phyloP scores from a whole-genome alignment of 495 filamentous ascomycete species.

The Lophiotrema nucula region DNA sequence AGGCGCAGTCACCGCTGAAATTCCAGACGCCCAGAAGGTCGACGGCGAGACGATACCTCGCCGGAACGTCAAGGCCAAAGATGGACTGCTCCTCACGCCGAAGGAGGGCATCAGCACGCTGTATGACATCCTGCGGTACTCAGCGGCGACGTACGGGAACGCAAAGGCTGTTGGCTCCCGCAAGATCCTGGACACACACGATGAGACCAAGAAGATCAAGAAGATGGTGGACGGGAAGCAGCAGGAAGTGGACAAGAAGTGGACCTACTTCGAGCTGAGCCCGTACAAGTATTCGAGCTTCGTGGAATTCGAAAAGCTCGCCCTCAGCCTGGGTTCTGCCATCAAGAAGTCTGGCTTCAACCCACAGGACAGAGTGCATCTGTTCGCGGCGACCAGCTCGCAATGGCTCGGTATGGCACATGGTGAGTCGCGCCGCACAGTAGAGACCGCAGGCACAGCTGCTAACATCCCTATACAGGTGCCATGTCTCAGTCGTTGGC shows the following conservation, averaged over 20 bases:
- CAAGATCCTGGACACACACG: constrained; percentile 77
- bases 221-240: constrained; percentile 91
- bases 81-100: constrained; percentile 66
- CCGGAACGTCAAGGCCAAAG: constrained; percentile 67
- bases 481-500: constrained; percentile 82
- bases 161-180: constrained; percentile 80
- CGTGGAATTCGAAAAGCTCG: constrained; percentile 79
- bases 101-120: constrained; percentile 73
- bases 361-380: constrained; percentile 73
- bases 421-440: constrained; percentile 33
- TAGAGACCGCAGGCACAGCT: too few relatives aligned
- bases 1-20: constrained; percentile 76
- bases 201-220: constrained; percentile 95
- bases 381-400: constrained; percentile 75
- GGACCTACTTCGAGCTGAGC: constrained; percentile 93
- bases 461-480: constrained; percentile 11
- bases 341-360: constrained; percentile 71
- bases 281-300: constrained; percentile 84
- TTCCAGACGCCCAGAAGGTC: constrained; percentile 65
- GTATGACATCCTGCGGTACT: constrained; percentile 79
- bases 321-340: constrained; percentile 70
- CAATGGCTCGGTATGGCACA: constrained; percentile 45
- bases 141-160: constrained; percentile 81
- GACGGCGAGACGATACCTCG: constrained; percentile 91
- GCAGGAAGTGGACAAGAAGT: constrained; percentile 87